Conservation (phyloP, 2,329 filamentous ascomycete species). For the Fusarium hostae region DNA sequence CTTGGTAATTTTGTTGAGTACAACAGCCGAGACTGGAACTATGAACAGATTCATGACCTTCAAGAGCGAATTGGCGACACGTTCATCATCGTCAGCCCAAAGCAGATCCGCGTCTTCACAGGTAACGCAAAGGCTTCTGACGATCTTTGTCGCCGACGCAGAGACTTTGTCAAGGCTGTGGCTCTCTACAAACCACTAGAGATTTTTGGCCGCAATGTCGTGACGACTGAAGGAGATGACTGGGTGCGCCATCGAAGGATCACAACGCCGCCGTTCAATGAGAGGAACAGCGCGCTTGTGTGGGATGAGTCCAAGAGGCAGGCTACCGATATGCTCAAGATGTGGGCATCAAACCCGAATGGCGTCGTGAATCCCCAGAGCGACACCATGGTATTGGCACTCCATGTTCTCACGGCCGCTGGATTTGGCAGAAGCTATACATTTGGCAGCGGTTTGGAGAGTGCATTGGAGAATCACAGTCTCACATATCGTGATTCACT, state of each 20-base stretch:
- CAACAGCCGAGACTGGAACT: conserved; percentile 40
- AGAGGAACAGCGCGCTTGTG: conserved; percentile 34
- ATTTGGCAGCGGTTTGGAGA: conserved; percentile 24
- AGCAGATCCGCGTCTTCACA: conserved; percentile 37
- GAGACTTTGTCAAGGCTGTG: conserved; percentile 35
- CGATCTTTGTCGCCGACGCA: conserved; percentile 31
- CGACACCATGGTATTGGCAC: conserved; percentile 34
- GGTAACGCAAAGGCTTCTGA: conserved; percentile 32
- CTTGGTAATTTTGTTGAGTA: conserved; percentile 37
- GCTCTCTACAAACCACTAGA: conserved; percentile 35
- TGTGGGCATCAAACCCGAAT: conserved; percentile 24
- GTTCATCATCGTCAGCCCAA: conserved; percentile 35
- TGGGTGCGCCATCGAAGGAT: conserved; percentile 34
- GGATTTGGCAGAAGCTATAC: conserved; percentile 36
- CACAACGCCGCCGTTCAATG: conserved; percentile 37
- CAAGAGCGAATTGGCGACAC: conserved; percentile 38
- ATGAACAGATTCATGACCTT: conserved; percentile 31
- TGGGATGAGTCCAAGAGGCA: conserved; percentile 34
- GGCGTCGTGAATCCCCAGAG: conserved; percentile 27
- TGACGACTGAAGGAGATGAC: conserved; percentile 36
- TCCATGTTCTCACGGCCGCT: conserved; percentile 37
- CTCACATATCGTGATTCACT: conserved; percentile 32
- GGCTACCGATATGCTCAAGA: conserved; percentile 32
- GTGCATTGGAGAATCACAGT: conserved; percentile 18
- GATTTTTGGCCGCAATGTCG: conserved; percentile 37